Percentiles rank a stretch among this genome's conserved stretches.
Evolutionary conservation across 768 basidiomycete genomes (phyloP).

Genomic region (Lyophyllum shimeji): DNA sequence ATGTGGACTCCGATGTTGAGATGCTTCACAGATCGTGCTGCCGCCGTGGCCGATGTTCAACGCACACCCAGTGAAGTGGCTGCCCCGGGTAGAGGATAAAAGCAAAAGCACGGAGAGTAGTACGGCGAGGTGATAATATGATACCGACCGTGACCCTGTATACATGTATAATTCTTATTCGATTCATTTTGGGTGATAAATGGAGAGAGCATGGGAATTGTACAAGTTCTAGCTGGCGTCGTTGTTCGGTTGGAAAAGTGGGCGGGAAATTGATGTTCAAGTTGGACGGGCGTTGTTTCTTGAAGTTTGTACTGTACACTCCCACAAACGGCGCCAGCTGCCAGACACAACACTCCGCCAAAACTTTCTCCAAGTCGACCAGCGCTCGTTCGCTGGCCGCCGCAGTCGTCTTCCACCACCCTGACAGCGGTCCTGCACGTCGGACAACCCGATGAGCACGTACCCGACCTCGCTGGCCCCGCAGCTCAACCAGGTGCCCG

Average conservation of each 20-base stretch:
- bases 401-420: background rate
- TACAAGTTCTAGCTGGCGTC: too few relatives aligned
- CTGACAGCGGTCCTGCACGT: too few relatives aligned
- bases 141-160: background rate
- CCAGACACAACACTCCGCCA: background rate
- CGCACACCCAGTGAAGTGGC: constrained; percentile 61
- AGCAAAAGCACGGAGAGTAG: background rate
- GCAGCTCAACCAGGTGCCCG: constrained; percentile 49
- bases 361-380: background rate
- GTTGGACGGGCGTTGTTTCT: background rate
- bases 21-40: constrained; percentile 47
- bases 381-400: background rate
- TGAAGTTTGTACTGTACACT: background rate
- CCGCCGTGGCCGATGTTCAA: constrained; percentile 75
- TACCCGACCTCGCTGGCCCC: constrained; percentile 52
- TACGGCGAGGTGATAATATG: background rate
- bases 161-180: background rate
- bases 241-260: background rate
- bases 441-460: constrained; percentile 31
- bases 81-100: constrained; percentile 30
- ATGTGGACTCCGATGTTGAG: background rate
- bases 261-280: background rate
- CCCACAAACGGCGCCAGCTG: background rate
- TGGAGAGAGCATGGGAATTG: too few relatives aligned
- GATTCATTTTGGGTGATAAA: background rate